Base-by-base conservation (phyloP, 2,329 filamentous ascomycete genomes). In the Paraconiothyrium brasiliense region DNA sequence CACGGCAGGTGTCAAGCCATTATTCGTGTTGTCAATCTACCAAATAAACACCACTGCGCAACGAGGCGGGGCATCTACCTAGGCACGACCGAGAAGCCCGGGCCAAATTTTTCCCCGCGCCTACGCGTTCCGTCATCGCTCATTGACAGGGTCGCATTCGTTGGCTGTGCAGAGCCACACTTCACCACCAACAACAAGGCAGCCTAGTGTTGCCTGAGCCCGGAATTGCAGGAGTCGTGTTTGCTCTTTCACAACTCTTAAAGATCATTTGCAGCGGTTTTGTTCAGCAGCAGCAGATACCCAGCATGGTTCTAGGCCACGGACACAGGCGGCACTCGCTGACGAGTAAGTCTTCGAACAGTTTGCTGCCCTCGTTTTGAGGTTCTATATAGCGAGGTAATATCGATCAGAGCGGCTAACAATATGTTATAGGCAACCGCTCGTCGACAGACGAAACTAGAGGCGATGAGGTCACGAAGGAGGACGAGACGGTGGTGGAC, bases 401-500 rank as follows among this genome's bases (percentile, higher is more conserved):
- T 35, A 30, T 58, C 30, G 48, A 63, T 14, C 59, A 32, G 24
- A 16, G 27, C 47, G 27, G 66, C 74, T 76, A 57, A 76, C 65
- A 7, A 39, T 39, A 13, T 50, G 48, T 57, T 55, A 55, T 62
- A 77, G 78, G 78, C 72, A 79, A 71, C 70, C 76, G 81, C 59
- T 80, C 78, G 44, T 82, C 81, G 47, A 75, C 74, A 46, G 80
- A 83, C 64, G 79, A 78, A 50, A 70, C 74, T 46, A 69, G 77
- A 57, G 75, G 76, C 66, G 78, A 79, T 68, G 76, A 79, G 37
- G 76, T 71, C 56, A 80, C 76, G 60, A 79, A 78, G 54, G 82
- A 84, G 65, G 92, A 96, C 73, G 93, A 93, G 75, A 90, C 88
- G 60, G 86, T 94, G 64, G 90, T 97, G 73, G 93, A 97, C 81